Base-by-base conservation (phyloP, 2,329 filamentous ascomycete species). In the Colletotrichum musicola region DNA sequence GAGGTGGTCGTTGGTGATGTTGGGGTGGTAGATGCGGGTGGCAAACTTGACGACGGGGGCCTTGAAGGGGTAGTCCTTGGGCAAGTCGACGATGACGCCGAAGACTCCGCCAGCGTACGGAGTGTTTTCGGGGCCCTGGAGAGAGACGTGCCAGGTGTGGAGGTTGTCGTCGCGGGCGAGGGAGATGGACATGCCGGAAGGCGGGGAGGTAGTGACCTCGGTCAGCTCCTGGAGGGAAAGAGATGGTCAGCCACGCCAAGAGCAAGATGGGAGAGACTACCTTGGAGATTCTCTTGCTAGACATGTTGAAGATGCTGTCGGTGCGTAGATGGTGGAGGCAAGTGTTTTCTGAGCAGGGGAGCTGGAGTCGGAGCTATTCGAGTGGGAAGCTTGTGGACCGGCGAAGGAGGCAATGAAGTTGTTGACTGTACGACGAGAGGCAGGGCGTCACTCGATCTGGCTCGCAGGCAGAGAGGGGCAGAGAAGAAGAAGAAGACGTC, bases 11-110 rank as follows among this genome's bases (percentile, higher is more conserved):
- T 97, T 96, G 77, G 92, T 94, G 68, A 98, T 89, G 82, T 98
- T 98, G 51, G 95, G 94, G 83, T 98, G 95, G 87, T 97, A 98
- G 85, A 97, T 93, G 82, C 95, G 95, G 59, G 94, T 97, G 72
- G 85, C 83, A 86, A 97, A 97, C 77, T 87, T 89, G 74, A 97
- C 86, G 69, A 87, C 84, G 16, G 94, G 94, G 22, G 94, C 90
- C 81, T 96, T 96, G 89, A 97, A 97, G 42, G 94, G 94, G 84
- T 97, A 97, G 76, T 94, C 91, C 74, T 84, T 82, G 14, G 94
- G 94, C 12, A 98, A 89, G 47, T 81, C 85, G 73, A 97, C 85
- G 71, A 90, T 81, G 70, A 98, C 82, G 73, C 88, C 88, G 87
- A 94, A 98, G 72, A 82, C 83, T 76, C 94, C 94, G 74, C 89